Evolutionary conservation across 306 rosid genomes (phyloP), one percentile per base, ranked within the genome.

Genomic region (Lathyrus tuberosus): DNA sequence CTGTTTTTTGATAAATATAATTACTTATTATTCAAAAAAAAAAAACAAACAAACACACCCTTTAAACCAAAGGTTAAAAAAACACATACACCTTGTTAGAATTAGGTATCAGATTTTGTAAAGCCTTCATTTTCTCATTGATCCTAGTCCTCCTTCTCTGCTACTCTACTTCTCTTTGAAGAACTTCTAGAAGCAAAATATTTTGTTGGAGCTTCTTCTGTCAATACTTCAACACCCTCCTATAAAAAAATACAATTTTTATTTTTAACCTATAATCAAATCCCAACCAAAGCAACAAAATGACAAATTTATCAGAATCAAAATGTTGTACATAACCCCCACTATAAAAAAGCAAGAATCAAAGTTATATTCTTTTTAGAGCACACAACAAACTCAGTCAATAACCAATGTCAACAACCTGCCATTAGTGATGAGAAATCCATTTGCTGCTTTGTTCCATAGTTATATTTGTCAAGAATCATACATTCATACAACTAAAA

Each of bases 131-230:
- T 77, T 94, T 94, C 80, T 90, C 97, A 69, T 94, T 94, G 62
- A 90, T 94, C 86, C 96, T 90, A 77, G 95, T 94, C 85, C 97
- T 94, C 73, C 98, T 90, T 48, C 98, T 94, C 96, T 0, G 98
- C 95, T 67, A 97, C 98, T 83, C 98, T 84, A 81, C 91, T 90
- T 84, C 97, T 85, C 77, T 94, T 94, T 22, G 98, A 88, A 61
- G 98, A 84, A 75, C 76, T 65, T 65, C 94, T 80, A 38, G 78
- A 76, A 62, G 79, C 46, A 24, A 26, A 46, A 8, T 78, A 54
- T 69, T 80, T 89, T 14, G 77, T 62, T 12, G 86, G 84, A 42
- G 49, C 59, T 37, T 84, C 87, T 59, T 83, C 96, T 13, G 62
- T 83, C 76, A 83, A 80, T 16, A 89, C 88, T 69, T 92, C 96